A percentile compares a stretch with the other conserved stretches of the same genome.
Conservation (phyloP, 208 protist genomes). For the Crithidia sp. region DNA sequence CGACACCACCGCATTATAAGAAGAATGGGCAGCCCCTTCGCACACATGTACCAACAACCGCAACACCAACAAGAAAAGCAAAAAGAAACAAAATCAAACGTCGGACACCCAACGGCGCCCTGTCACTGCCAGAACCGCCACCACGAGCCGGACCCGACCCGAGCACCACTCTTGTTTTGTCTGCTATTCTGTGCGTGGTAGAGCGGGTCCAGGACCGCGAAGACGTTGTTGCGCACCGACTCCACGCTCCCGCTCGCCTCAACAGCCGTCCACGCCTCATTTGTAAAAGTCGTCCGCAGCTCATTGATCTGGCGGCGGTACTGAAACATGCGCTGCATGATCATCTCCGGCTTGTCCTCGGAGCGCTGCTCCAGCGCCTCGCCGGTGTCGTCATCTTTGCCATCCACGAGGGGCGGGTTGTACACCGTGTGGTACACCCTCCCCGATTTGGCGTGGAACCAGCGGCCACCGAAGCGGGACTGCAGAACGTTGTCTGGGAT, state of each 20-base stretch:
- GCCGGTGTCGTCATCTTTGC: conserved; percentile 92
- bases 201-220: conserved; percentile 70
- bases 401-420: conserved; percentile 85
- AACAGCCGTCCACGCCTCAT: conserved; percentile 58
- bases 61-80: not conserved
- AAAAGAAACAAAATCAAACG: not conserved
- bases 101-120: not conserved
- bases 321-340: conserved; percentile 75
- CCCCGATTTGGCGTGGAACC: conserved; percentile 85
- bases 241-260: conserved; percentile 76
- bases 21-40: too few relatives aligned
- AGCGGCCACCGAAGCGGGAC: conserved; percentile 80
- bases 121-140: conserved; percentile 54
- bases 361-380: conserved; percentile 86
- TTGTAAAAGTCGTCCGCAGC: conserved; percentile 75
- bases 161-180: not conserved
- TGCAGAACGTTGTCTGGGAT: conserved; percentile 76
- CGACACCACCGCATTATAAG: too few relatives aligned
- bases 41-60: not conserved
- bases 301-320: conserved; percentile 79
- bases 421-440: conserved; percentile 93
- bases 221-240: conserved; percentile 75
- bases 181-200: conserved; percentile 37
- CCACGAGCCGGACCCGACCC: conserved; percentile 25
- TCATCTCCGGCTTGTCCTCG: conserved; percentile 91